These are phyloP conservation scores for Pseudopyrenochaeta lycopersici DNA, from an alignment of 2,329 filamentous ascomycete species.

Conservation along the genomic window DNA sequence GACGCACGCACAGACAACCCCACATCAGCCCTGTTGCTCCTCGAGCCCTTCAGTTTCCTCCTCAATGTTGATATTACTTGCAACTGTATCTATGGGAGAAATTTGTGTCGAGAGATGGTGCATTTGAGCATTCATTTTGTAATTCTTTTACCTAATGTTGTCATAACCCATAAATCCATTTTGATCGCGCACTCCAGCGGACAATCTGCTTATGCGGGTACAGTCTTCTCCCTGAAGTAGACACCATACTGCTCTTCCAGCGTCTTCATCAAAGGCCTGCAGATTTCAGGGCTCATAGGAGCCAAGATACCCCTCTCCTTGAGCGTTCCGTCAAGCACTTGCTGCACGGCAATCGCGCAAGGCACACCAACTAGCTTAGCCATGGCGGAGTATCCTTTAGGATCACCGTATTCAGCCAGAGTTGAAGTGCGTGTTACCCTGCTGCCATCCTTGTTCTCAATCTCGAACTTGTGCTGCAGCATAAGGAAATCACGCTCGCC, in stretches of 20 bases:
- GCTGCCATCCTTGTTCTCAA: slow-evolving; percentile 81
- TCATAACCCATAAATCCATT: slow-evolving; percentile 8
- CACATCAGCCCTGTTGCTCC: neutral
- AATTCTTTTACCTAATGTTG: slow-evolving; percentile 30
- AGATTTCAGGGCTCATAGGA: slow-evolving; percentile 77
- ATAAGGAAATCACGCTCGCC: slow-evolving; percentile 85
- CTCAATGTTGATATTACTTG: no score
- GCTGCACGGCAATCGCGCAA: slow-evolving; percentile 76
- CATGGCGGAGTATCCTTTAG: slow-evolving; percentile 83
- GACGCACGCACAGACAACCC: slow-evolving; percentile 1
- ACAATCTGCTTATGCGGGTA: slow-evolving; percentile 28
- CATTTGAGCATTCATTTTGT: neutral
- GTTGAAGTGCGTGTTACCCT: slow-evolving; percentile 82
- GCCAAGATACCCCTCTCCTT: slow-evolving; percentile 78
- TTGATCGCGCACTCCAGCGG: neutral
- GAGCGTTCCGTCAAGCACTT: slow-evolving; percentile 79
- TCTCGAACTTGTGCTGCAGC: slow-evolving; percentile 83
- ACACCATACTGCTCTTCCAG: slow-evolving; percentile 81
- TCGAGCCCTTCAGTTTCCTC: neutral
- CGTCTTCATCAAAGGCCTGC: slow-evolving; percentile 77
- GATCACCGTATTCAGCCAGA: slow-evolving; percentile 82
- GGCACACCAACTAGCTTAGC: slow-evolving; percentile 82
- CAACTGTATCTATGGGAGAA: neutral
- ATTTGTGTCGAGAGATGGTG: neutral
- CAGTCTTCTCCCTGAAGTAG: slow-evolving; percentile 74